Evolutionary conservation across 208 protist genomes (phyloP), one percentile per base, ranked within the genome.

Genomic region (Trypanosoma mega): DNA sequence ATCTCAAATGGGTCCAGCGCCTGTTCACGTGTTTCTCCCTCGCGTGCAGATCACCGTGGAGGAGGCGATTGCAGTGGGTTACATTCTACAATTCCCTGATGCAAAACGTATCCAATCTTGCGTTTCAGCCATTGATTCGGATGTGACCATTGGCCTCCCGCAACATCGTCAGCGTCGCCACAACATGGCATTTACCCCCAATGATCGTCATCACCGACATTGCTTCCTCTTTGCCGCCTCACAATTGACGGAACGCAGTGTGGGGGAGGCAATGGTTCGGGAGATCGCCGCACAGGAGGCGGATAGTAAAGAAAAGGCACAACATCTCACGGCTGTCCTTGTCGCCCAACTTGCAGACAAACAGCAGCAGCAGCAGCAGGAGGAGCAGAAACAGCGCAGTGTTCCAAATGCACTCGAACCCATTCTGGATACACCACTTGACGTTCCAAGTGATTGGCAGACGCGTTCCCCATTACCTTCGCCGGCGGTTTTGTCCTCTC

Each of bases 141-240:
- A 94, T 57, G 79, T 94, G 26, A 83, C 80, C 1, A 54, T 94
- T 44, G 83, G 87, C 14, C 73, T 85, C 23, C 83, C 79, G 9
- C 63, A 70, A 37, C 82, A 94, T 49, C 81, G 87, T 11, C 73
- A 74, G 8, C 72, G 82, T 4, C 80, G 83, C 3, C 64, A 74
- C 18, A 69, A 74, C 61, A 90, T 94, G 82, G 72, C 83, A 3
- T 54, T 81, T 49, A 90, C 81, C 3, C 87, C 87, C 0, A 94
- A 87, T 58, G 74, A 89, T 20, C 83, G 87, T 26, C 72, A 86
- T 67, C 53, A 73, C 54, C 79, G 85, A 34, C 64, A 82, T 69
- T 87, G 89, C 68, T 90, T 94, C 41, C 68, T 90, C 52, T 91
- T 94, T 59, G 87, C 87, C 16, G 78, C 81, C 3, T 72, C 87